Evolutionary conservation across 2,329 filamentous ascomycete genomes (phyloP).

Genomic region (Hortaea sp.): DNA sequence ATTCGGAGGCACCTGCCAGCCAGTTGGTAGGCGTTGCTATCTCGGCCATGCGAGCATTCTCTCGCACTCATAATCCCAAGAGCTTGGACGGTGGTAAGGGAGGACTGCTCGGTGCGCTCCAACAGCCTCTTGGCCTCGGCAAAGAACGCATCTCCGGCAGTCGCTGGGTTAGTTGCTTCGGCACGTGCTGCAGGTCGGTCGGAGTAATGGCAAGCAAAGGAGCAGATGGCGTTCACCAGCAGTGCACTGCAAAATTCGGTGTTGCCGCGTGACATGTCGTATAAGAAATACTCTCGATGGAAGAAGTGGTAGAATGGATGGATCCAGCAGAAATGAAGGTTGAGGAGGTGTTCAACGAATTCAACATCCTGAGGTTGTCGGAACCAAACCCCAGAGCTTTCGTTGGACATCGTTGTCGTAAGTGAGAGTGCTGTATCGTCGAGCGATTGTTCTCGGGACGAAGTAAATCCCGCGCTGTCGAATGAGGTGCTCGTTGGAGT

Average conservation of each 20-base stretch:
- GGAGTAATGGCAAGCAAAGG: constrained; percentile 37
- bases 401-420: constrained; percentile 4
- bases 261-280: constrained; percentile 52
- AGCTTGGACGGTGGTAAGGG: constrained; percentile 62
- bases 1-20: constrained; percentile 63
- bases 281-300: constrained; percentile 60
- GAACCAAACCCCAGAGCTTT: constrained; percentile 17
- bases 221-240: constrained; percentile 25
- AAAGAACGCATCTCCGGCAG: constrained; percentile 66
- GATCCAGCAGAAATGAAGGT: constrained; percentile 44
- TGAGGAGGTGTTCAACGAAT: constrained; percentile 26
- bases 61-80: constrained; percentile 66
- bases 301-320: constrained; percentile 66
- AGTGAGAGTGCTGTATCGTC: constrained; percentile 4
- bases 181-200: constrained; percentile 53
- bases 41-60: constrained; percentile 57
- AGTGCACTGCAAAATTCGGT: constrained; percentile 55
- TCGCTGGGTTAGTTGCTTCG: constrained; percentile 51
- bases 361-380: constrained; percentile 22
- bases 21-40: constrained; percentile 64
- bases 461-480: constrained; percentile 4
- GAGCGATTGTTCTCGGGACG: constrained; percentile 10
- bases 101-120: constrained; percentile 47
- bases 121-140: constrained; percentile 56
- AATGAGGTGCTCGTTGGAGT: constrained; percentile 8